Evolutionary conservation across 139 green algal species (phyloP).

Genomic region (Deuterostichococcus epilithicus): DNA sequence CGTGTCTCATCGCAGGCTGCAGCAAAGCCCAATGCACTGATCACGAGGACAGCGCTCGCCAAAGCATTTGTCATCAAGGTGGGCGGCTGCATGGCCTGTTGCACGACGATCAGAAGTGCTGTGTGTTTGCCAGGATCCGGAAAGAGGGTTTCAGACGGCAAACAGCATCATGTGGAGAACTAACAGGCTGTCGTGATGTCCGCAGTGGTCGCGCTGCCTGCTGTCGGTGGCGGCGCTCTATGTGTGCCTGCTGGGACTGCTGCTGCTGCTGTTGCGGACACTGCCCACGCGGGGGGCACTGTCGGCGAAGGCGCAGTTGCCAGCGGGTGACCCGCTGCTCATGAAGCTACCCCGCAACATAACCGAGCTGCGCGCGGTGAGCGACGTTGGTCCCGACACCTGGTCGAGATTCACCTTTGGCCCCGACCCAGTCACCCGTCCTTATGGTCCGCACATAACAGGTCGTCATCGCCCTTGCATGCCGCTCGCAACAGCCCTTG

Average conservation of each 20-base stretch:
- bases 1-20: neutral
- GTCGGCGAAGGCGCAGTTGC: neutral
- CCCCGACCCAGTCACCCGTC: too few relatives aligned
- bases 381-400: neutral
- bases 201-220: neutral
- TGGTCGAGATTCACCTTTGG: too few relatives aligned
- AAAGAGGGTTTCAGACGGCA: too few relatives aligned
- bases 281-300: slow-evolving; percentile 6
- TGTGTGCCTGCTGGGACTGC: neutral
- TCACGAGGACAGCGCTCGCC: neutral
- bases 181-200: too few relatives aligned
- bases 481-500: too few relatives aligned
- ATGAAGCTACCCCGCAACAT: slow-evolving; percentile 18
- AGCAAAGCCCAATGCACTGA: neutral
- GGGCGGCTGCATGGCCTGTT: too few relatives aligned
- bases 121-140: too few relatives aligned
- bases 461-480: too few relatives aligned
- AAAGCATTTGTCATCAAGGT: neutral
- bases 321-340: neutral
- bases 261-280: slow-evolving; percentile 1
- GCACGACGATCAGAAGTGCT: too few relatives aligned
- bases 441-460: too few relatives aligned
- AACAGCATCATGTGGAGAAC: too few relatives aligned
- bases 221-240: slow-evolving; percentile 10
- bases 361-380: slow-evolving; percentile 7